phyloP scores from a whole-genome alignment of 2,329 filamentous ascomycete species.

The Cryphonectria japonica region DNA sequence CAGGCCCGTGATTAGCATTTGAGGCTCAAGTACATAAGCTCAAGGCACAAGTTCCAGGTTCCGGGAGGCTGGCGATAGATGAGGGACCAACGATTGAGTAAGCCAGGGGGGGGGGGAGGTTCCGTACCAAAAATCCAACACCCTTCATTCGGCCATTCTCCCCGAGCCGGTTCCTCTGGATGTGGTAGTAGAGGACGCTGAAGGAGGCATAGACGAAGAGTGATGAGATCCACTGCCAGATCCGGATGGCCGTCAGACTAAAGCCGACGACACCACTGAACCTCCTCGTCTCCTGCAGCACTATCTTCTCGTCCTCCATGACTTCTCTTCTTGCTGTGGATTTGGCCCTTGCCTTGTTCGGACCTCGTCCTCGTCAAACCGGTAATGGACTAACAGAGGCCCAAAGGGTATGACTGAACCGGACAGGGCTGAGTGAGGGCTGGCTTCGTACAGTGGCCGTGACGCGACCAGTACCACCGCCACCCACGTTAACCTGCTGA shows the following conservation, averaged over 20 bases:
- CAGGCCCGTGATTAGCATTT: not conserved
- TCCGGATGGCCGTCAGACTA: slow-evolving; percentile 28
- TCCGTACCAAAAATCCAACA: slow-evolving; percentile 27
- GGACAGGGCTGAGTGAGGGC: not conserved
- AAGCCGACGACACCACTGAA: slow-evolving; percentile 31
- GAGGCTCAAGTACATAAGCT: not conserved
- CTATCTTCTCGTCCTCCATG: slow-evolving; percentile 27
- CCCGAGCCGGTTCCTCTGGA: slow-evolving; percentile 20
- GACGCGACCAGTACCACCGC: not conserved
- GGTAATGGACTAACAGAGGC: not conserved
- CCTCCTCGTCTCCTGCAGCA: slow-evolving; percentile 12
- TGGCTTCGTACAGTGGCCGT: not conserved
- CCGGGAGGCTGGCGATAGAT: not conserved
- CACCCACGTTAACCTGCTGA: not conserved
- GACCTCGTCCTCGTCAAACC: not conserved
- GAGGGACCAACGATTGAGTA: not conserved
- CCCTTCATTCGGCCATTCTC: slow-evolving; percentile 23
- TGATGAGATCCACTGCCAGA: slow-evolving; percentile 34
- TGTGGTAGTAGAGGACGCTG: slow-evolving; percentile 23
- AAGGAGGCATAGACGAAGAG: slow-evolving; percentile 38
- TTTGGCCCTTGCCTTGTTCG: not conserved
- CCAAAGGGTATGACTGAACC: too few species aligned
- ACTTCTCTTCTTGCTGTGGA: not conserved
- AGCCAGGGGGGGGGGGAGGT: not conserved
- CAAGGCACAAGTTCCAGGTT: not conserved